Base-by-base conservation (phyloP, 768 basidiomycete species). In the Glaciozyma antarctica region DNA sequence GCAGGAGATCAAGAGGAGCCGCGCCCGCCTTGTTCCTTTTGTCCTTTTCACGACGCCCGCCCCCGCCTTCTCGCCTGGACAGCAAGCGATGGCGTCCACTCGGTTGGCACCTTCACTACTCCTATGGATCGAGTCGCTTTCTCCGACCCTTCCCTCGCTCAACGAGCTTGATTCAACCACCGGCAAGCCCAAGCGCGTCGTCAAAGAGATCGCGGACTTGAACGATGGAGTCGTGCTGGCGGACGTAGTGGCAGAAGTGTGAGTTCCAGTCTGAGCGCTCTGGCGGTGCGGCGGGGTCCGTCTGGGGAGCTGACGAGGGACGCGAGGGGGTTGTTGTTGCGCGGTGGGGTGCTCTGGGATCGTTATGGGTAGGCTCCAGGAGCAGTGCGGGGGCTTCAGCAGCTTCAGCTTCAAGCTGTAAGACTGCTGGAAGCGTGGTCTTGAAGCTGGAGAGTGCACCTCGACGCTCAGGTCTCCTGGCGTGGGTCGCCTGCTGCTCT, bases 161-260 rank as follows among this genome's bases (percentile, higher is more conserved):
- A 17, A 32, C 9, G 59, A 60, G 26, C 34, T 52, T 32, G 49
- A 60, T 7, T 19, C 47, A 12, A 15, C 34, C 28, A 52, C 59
- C 19, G 24, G 22, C 47, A 38, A 49, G 32, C 59, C 59, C 8
- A 49, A 38, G 32, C 47, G 59, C 22, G 47, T 43, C n/a, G 26
- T 65, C 8, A 44, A 38, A 3, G n/a, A 32, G 7, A 77, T 85
- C 28, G 77, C 82, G 32, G 87, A 90, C 80, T 84, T 93, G 69
- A 84, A 83, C 71, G 90, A 92, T 77, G 90, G 88, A 0, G 81
- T 83, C 21, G 84, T 84, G 13, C 80, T 92, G 58, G 86, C 86
- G 69, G 84, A 87, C 66, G 81, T 92, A 58, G 81, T 93, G 0
- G 28, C 58, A 22, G 55, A 65, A 10, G 60, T 63, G 69, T 70